Evolutionary conservation across 2,329 filamentous ascomycete species (phyloP), one percentile per base, ranked within the genome.

Genomic region (Verticillium longisporum): DNA sequence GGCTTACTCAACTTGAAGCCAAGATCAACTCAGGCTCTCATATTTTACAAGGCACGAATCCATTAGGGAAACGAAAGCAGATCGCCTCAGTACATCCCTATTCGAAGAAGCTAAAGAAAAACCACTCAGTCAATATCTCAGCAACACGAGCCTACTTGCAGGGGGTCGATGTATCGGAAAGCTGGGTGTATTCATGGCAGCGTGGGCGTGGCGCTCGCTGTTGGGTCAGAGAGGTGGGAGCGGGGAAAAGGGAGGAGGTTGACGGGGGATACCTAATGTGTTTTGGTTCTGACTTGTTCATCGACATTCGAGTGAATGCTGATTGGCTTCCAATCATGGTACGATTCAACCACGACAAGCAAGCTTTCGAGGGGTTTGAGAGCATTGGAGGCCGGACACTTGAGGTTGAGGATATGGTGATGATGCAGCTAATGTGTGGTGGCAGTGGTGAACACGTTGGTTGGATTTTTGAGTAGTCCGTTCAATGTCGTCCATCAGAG

Each of bases 301-400:
- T 56, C 55, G 55, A 56, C n/a, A 37, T 56, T 56, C 55, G 55
- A 33, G 34, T 34, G 31, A 56, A 56, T 37, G 55, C 55, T 26
- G 33, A 56, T 37, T 56, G 33, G 55, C 33, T 56, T 14, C 55
- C 55, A 36, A 56, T 56, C 33, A 34, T 10, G 55, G 34, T 56
- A 18, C 55, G 33, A 18, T 56, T 36, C 9, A 56, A 56, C 55
- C 5, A 14, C 32, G 15, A 14, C 6, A 56, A 56, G 55, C 32
- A 56, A 11, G 32, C 37, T 31, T 37, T 56, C 33, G 55, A 56
- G 55, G 55, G 55, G n/a, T 34, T 36, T 9, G 55, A 33, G 55
- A 56, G 55, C 33, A 34, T 56, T 37, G 33, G 33, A 10, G 34
- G 55, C 10, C 55, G n/a, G 31, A 56, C n/a, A 33, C 55, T 56